phyloP scores from a whole-genome alignment of 2,329 filamentous ascomycete genomes.

The Colletotrichum sidae region DNA sequence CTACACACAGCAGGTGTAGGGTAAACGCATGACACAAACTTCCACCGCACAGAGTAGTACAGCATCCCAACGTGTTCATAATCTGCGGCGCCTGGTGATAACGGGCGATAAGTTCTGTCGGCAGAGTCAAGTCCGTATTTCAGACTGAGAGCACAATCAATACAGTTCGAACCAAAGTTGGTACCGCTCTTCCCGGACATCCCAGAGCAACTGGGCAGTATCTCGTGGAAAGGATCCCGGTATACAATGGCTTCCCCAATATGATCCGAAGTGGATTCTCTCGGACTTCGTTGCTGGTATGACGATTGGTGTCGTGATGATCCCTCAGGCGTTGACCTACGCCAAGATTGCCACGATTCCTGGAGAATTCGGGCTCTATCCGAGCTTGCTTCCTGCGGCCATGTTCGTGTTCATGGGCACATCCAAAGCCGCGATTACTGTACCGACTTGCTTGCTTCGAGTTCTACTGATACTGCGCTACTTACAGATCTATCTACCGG shows the following conservation, averaged over 20 bases:
- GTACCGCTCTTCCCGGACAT: slow-evolving; percentile 49
- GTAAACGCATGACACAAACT: too few species aligned
- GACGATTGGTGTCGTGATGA: slow-evolving; percentile 70
- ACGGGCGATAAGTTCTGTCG: slow-evolving; percentile 28
- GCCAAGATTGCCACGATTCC: slow-evolving; percentile 72
- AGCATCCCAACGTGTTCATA: too few species aligned
- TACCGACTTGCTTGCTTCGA: not conserved
- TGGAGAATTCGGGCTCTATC: slow-evolving; percentile 70
- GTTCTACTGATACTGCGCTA: not conserved
- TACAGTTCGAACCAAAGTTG: slow-evolving; percentile 44
- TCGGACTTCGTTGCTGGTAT: slow-evolving; percentile 72
- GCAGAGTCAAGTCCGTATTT: slow-evolving; percentile 46
- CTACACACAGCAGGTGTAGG: not conserved
- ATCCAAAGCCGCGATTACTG: slow-evolving; percentile 62
- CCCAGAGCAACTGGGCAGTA: slow-evolving; percentile 68
- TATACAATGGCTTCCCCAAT: slow-evolving; percentile 71
- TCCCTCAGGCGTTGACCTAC: slow-evolving; percentile 72
- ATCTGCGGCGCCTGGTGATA: too few species aligned
- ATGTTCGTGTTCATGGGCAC: slow-evolving; percentile 72
- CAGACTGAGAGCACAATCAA: slow-evolving; percentile 52
- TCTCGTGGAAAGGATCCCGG: slow-evolving; percentile 69
- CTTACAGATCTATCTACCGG: slow-evolving; percentile 68
- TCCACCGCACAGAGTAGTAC: too few species aligned
- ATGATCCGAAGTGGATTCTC: slow-evolving; percentile 70
- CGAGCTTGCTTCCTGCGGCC: slow-evolving; percentile 67